phyloP scores from a whole-genome alignment of 768 basidiomycete species.

The Naganishia friedmannii region DNA sequence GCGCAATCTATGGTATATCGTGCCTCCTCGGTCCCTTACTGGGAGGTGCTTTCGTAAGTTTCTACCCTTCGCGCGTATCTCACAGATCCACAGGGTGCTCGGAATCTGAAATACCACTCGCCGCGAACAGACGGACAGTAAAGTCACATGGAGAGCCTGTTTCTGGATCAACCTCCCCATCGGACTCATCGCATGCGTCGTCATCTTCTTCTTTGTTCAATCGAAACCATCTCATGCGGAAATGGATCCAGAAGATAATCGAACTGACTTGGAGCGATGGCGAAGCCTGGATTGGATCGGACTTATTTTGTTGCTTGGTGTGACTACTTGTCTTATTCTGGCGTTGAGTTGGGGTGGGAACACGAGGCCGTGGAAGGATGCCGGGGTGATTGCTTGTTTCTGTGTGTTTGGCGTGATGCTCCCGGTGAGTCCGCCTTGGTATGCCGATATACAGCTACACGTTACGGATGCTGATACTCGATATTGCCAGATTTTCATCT shows the following conservation, averaged over 20 bases:
- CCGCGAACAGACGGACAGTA: conserved; percentile 28
- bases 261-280: conserved; percentile 39
- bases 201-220: conserved; percentile 41
- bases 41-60: conserved; percentile 53
- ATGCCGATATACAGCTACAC: not conserved
- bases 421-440: conserved; percentile 40
- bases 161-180: conserved; percentile 55
- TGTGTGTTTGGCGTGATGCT: conserved; percentile 40
- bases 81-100: conserved; percentile 16
- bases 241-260: conserved; percentile 43
- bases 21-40: conserved; percentile 50
- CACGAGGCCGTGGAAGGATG: conserved; percentile 55
- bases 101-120: no score
- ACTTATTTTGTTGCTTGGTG: conserved; percentile 37
- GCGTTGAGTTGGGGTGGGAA: conserved; percentile 47
- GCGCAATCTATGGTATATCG: conserved; percentile 53
- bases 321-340: conserved; percentile 45
- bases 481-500: conserved; percentile 41
- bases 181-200: conserved; percentile 43
- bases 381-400: conserved; percentile 53
- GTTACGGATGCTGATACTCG: not conserved
- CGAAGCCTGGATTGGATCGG: conserved; percentile 45
- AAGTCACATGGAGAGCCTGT: conserved; percentile 54
- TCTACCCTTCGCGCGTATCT: conserved; percentile 52
- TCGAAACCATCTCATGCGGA: conserved; percentile 40